Evolutionary conservation across 331 rosid genomes (phyloP).

Genomic region (Spiraea crenata): DNA sequence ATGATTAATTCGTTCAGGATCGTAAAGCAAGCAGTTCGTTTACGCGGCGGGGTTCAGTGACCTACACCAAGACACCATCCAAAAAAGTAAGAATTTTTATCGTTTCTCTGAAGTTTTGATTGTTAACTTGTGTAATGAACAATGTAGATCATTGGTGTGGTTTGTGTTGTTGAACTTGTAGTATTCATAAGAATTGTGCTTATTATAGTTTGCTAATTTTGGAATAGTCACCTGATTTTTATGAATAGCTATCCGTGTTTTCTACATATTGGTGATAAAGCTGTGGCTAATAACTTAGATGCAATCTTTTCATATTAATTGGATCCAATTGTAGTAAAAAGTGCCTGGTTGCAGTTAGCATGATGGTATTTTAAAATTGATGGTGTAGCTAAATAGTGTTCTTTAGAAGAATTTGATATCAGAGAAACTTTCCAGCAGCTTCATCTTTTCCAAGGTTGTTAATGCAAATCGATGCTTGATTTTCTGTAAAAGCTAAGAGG

Average conservation of each 20-base stretch:
- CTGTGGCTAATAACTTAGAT: not conserved
- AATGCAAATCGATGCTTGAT: not conserved
- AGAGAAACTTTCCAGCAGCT: not conserved
- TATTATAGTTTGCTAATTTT: not conserved
- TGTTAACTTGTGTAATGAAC: not conserved
- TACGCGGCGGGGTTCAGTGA: constrained; percentile 81
- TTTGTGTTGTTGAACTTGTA: no score
- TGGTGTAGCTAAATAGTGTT: not conserved
- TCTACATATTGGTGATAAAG: not conserved
- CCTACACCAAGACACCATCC: constrained; percentile 86
- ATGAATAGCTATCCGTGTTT: not conserved
- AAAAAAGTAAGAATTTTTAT: constrained; percentile 52
- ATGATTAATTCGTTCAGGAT: constrained; percentile 47
- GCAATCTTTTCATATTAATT: not conserved
- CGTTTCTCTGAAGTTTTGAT: not conserved
- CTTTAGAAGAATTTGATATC: not conserved
- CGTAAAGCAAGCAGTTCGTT: constrained; percentile 78
- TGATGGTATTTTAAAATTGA: not conserved
- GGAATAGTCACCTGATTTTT: constrained; percentile 13
- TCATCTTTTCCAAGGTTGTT: not conserved
- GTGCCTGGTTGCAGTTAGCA: no score
- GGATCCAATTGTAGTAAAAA: not conserved
- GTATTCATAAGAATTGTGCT: not conserved
- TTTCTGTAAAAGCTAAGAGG: not conserved
- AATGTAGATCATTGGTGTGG: not conserved